These are phyloP conservation scores for Spathaspora arborariae DNA, from an alignment of 805 yeast species.

Conservation along the genomic window DNA sequence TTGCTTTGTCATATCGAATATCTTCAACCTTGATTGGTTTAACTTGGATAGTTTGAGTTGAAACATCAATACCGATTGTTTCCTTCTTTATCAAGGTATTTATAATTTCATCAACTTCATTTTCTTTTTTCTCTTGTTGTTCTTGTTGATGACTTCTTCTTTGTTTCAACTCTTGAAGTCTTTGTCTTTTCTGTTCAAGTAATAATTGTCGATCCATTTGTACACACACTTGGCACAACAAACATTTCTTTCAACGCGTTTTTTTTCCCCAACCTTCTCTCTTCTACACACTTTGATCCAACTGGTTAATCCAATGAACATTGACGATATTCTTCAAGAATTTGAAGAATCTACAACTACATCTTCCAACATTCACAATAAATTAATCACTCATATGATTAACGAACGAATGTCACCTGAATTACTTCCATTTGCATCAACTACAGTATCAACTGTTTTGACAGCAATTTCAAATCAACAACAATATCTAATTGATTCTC, in stretches of 20 bases:
- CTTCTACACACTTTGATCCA: background rate
- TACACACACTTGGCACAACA: background rate
- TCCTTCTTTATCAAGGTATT: background rate
- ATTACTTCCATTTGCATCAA: conserved; percentile 67
- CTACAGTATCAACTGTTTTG: conserved; percentile 55
- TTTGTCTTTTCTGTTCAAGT: conserved; percentile 37
- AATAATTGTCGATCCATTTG: conserved; percentile 29
- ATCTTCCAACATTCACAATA: conserved; percentile 28
- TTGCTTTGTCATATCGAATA: conserved; percentile 19
- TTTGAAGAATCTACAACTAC: conserved; percentile 39
- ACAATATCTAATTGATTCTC: conserved; percentile 70
- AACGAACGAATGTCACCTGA: conserved; percentile 87
- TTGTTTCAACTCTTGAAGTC: conserved; percentile 24
- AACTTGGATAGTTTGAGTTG: conserved; percentile 6
- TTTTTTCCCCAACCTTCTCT: background rate
- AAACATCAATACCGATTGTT: conserved; percentile 2
- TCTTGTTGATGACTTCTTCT: conserved; percentile 10
- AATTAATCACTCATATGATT: conserved; percentile 65
- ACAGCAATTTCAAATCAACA: conserved; percentile 63
- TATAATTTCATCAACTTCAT: background rate
- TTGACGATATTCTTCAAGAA: conserved; percentile 68
- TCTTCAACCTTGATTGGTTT: conserved; percentile 7
- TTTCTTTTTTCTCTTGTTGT: background rate
- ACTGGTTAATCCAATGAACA: conserved; percentile 33
- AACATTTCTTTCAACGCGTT: no score